phyloP scores from a whole-genome alignment of 352 stramenopile species.

The Pythium aquatile region DNA sequence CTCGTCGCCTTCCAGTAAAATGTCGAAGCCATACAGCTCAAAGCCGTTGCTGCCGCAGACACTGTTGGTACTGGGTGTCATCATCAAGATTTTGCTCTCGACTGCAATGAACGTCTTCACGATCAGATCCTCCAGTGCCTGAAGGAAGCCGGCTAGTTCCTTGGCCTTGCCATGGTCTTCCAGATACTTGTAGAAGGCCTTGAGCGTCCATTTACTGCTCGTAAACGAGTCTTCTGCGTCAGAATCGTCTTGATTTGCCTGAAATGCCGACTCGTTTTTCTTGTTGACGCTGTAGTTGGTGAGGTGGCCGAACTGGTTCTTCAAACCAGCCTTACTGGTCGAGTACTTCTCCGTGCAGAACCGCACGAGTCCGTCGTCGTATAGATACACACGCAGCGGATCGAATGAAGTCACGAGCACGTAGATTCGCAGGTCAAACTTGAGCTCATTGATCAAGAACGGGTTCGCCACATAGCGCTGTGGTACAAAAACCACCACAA shows the following conservation, averaged over 20 bases:
- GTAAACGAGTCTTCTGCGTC: conserved; percentile 35
- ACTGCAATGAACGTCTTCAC: conserved; percentile 90
- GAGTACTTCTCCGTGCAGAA: conserved; percentile 88
- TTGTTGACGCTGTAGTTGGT: conserved; percentile 94
- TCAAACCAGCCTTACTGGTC: conserved; percentile 53
- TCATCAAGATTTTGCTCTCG: conserved; percentile 66
- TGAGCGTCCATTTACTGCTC: conserved; percentile 86
- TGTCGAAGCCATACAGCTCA: conserved; percentile 89
- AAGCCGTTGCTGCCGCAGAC: conserved; percentile 49
- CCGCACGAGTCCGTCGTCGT: conserved; percentile 81
- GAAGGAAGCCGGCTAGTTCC: conserved; percentile 37
- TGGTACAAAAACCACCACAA: not conserved
- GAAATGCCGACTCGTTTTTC: conserved; percentile 72
- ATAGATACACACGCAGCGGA: conserved; percentile 84
- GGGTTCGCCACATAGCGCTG: conserved; percentile 77
- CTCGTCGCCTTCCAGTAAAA: conserved; percentile 71
- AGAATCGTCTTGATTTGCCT: conserved; percentile 63
- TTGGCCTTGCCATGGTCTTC: conserved; percentile 35
- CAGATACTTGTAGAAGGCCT: conserved; percentile 57
- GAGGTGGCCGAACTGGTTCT: conserved; percentile 87
- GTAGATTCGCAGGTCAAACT: conserved; percentile 92
- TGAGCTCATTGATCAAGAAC: conserved; percentile 87
- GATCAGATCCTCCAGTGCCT: conserved; percentile 74
- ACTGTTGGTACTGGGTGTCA: conserved; percentile 10
- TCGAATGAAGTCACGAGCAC: conserved; percentile 87